Evolutionary conservation across 2,329 filamentous ascomycete species (phyloP).

Genomic region (Sarocladiaceae sp.): DNA sequence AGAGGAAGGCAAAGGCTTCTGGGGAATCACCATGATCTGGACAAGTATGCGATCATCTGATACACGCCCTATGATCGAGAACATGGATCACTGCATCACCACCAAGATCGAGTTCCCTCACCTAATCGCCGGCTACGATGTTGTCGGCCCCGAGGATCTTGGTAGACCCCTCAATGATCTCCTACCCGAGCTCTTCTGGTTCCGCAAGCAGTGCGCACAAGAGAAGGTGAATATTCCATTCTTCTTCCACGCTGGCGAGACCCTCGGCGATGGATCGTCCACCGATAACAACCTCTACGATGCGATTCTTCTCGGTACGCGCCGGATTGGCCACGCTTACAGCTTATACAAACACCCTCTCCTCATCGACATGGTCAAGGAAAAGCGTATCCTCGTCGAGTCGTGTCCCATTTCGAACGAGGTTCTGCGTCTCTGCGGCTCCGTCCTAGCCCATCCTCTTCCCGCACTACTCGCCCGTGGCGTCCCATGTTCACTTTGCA

Average conservation of each 20-base stretch:
- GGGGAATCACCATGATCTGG: slow-evolving; percentile 82
- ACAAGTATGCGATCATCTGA: slow-evolving; percentile 61
- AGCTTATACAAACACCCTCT: slow-evolving; percentile 88
- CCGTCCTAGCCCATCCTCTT: slow-evolving; percentile 71
- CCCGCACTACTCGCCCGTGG: slow-evolving; percentile 80
- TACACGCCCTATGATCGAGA: slow-evolving; percentile 62
- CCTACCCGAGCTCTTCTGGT: slow-evolving; percentile 86
- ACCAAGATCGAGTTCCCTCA: slow-evolving; percentile 75
- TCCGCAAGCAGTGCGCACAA: slow-evolving; percentile 75
- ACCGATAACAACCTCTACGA: slow-evolving; percentile 84
- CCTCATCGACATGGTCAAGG: slow-evolving; percentile 80
- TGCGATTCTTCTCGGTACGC: slow-evolving; percentile 76
- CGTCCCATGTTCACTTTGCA: slow-evolving; percentile 76
- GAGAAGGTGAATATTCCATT: slow-evolving; percentile 81
- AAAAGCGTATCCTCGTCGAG: slow-evolving; percentile 82
- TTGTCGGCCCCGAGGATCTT: slow-evolving; percentile 81
- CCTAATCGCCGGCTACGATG: slow-evolving; percentile 78
- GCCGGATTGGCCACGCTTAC: slow-evolving; percentile 85
- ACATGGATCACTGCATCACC: slow-evolving; percentile 82
- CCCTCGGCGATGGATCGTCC: slow-evolving; percentile 64
- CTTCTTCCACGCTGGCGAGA: slow-evolving; percentile 93
- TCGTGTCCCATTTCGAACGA: slow-evolving; percentile 90
- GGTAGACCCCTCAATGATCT: slow-evolving; percentile 71
- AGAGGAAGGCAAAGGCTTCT: slow-evolving; percentile 68
- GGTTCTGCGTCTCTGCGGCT: slow-evolving; percentile 70